Percentiles rank a stretch among this genome's conserved stretches.
phyloP scores from a whole-genome alignment of 495 filamentous ascomycete genomes.

The Penicillium manginii region DNA sequence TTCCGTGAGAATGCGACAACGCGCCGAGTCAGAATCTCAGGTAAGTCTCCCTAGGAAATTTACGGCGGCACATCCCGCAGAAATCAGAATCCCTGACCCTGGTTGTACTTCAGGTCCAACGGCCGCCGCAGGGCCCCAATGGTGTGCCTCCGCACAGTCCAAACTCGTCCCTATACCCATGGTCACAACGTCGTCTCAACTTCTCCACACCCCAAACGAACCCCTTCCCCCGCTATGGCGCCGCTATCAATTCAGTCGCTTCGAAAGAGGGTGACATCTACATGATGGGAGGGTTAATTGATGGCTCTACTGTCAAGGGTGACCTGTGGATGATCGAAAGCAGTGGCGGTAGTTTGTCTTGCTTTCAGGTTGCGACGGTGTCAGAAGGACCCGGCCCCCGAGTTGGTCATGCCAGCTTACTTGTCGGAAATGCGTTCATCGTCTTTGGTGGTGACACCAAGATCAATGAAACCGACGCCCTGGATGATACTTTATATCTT shows the following conservation, averaged over 20 bases:
- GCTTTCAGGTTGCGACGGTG: slow-evolving; percentile 88
- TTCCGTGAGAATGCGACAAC: slow-evolving; percentile 51
- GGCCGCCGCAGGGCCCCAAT: slow-evolving; percentile 38
- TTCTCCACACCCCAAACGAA: slow-evolving; percentile 81
- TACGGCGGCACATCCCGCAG: not conserved
- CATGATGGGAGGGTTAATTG: slow-evolving; percentile 95
- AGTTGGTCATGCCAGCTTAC: slow-evolving; percentile 91
- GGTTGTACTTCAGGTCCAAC: slow-evolving; percentile 32
- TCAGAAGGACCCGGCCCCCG: slow-evolving; percentile 93
- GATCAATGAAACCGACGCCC: slow-evolving; percentile 83
- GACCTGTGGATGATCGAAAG: slow-evolving; percentile 98
- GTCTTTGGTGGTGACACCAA: slow-evolving; percentile 99
- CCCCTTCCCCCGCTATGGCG: slow-evolving; percentile 96
- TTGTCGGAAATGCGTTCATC: slow-evolving; percentile 98
- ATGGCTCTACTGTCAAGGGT: slow-evolving; percentile 91
- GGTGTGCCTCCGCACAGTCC: slow-evolving; percentile 46
- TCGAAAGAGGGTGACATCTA: slow-evolving; percentile 98
- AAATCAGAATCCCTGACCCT: slow-evolving; percentile 13
- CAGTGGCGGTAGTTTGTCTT: slow-evolving; percentile 77
- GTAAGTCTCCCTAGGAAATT: slow-evolving; percentile 32
- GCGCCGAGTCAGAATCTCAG: slow-evolving; percentile 55
- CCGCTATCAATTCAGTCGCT: slow-evolving; percentile 87
- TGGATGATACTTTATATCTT: slow-evolving; percentile 96
- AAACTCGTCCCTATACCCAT: slow-evolving; percentile 80
- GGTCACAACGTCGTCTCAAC: slow-evolving; percentile 88